Conservation (phyloP, 208 protist species). For the Strigomonas oncopelti region DNA sequence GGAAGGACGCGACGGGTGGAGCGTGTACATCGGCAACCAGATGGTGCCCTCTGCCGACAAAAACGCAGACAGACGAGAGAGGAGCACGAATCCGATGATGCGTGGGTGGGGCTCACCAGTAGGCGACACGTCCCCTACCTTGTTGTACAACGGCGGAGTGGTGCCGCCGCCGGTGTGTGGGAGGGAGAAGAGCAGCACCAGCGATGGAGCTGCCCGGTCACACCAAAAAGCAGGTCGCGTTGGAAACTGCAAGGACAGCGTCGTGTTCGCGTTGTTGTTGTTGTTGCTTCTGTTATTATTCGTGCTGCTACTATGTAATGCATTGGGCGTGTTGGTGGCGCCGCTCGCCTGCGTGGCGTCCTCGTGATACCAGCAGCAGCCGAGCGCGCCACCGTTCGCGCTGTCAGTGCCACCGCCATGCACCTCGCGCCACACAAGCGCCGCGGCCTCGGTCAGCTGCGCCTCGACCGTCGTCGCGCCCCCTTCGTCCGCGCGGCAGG, state of each 20-base stretch:
- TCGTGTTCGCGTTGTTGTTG: too few relatives aligned
- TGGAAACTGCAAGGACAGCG: not conserved
- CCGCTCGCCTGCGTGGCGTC: not conserved
- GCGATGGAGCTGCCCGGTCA: not conserved
- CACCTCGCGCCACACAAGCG: not conserved
- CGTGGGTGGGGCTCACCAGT: too few relatives aligned
- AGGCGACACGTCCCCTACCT: too few relatives aligned
- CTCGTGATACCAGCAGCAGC: not conserved
- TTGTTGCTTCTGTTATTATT: too few relatives aligned
- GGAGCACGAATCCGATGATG: not conserved
- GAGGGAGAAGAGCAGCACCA: not conserved
- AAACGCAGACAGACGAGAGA: not conserved
- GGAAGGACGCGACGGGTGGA: not conserved
- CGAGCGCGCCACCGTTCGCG: not conserved
- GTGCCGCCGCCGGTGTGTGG: too few relatives aligned
- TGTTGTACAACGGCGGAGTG: too few relatives aligned
- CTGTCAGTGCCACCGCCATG: too few relatives aligned
- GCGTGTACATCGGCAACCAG: not conserved
- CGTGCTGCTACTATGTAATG: too few relatives aligned
- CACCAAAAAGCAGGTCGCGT: not conserved
- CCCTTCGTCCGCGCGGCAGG: not conserved
- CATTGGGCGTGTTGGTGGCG: not conserved
- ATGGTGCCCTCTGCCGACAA: not conserved
- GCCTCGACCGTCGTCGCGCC: not conserved
- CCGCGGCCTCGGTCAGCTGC: not conserved